phyloP scores from a whole-genome alignment of 2,329 filamentous ascomycete genomes.

The Aspergillus fructus region DNA sequence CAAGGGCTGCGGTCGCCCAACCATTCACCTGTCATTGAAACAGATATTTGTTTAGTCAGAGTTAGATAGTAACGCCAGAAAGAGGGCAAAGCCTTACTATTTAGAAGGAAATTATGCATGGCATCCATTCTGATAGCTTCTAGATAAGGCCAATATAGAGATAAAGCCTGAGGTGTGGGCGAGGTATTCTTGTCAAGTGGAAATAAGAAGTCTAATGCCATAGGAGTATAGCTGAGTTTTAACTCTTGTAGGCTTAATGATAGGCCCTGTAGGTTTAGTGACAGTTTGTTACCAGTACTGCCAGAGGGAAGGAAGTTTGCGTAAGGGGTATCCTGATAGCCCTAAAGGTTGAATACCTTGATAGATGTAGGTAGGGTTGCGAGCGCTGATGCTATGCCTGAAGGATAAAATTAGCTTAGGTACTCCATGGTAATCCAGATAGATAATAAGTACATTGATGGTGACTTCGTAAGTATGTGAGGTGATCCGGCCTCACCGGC shows the following conservation, averaged over 20 bases:
- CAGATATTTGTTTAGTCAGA: too few relatives aligned
- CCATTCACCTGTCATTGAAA: too few relatives aligned
- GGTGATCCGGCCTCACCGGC: background rate
- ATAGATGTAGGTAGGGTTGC: too few relatives aligned
- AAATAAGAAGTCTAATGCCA: background rate
- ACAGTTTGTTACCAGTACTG: too few relatives aligned
- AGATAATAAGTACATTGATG: background rate
- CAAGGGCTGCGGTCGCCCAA: too few relatives aligned
- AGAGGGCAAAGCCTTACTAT: background rate
- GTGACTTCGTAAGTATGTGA: background rate
- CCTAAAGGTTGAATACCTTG: too few relatives aligned
- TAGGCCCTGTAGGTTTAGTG: background rate
- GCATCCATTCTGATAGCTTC: background rate
- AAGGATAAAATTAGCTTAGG: too few relatives aligned
- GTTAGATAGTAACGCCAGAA: too few relatives aligned
- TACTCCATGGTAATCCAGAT: background rate
- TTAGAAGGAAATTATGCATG: background rate
- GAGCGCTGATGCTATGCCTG: too few relatives aligned
- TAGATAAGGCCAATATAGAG: background rate
- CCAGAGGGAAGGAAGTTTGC: background rate
- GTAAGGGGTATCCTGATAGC: too few relatives aligned
- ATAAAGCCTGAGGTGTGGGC: background rate
- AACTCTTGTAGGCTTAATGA: background rate
- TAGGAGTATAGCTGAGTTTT: background rate
- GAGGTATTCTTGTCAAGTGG: background rate